A percentile compares a stretch with the other conserved stretches of the same genome.
Conservation (phyloP, 495 filamentous ascomycete genomes). For the Hypoxylon rickii region DNA sequence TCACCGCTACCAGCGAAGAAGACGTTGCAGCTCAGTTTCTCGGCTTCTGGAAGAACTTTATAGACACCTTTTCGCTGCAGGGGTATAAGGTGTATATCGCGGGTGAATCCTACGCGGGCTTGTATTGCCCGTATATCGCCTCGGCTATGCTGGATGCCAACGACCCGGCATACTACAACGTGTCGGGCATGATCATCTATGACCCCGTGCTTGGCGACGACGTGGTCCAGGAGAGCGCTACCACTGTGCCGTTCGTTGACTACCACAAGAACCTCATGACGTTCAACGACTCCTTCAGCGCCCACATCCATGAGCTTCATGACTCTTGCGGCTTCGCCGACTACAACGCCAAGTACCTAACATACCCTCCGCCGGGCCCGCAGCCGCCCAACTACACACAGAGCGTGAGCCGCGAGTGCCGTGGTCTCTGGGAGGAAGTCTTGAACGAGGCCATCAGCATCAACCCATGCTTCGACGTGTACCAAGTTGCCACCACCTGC, state of each 20-base stretch:
- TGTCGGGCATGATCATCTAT: conserved; percentile 71
- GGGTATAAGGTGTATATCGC: conserved; percentile 69
- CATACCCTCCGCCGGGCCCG: conserved; percentile 67
- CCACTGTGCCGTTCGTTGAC: conserved; percentile 67
- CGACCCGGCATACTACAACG: conserved; percentile 68
- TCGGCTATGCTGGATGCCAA: conserved; percentile 75
- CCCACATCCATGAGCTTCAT: conserved; percentile 59
- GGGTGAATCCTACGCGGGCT: conserved; percentile 74
- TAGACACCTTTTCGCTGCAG: conserved; percentile 69
- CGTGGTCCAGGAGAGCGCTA: conserved; percentile 57
- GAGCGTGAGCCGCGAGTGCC: conserved; percentile 53
- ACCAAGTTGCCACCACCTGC: conserved; percentile 76
- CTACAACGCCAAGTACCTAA: conserved; percentile 66
- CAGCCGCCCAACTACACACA: conserved; percentile 52
- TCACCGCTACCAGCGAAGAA: conserved; percentile 65
- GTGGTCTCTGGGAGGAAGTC: conserved; percentile 48
- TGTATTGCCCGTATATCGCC: conserved; percentile 81
- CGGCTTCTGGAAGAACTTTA: conserved; percentile 72
- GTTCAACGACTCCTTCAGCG: conserved; percentile 71
- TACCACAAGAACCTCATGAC: conserved; percentile 65
- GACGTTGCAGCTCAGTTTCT: conserved; percentile 73
- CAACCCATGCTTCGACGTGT: conserved; percentile 85
- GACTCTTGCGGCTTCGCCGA: conserved; percentile 70
- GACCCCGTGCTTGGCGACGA: conserved; percentile 69
- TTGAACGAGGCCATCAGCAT: conserved; percentile 60